These are phyloP conservation scores for Aspergillus carlsbadensis DNA, from an alignment of 495 filamentous ascomycete species.

Conservation along the genomic window DNA sequence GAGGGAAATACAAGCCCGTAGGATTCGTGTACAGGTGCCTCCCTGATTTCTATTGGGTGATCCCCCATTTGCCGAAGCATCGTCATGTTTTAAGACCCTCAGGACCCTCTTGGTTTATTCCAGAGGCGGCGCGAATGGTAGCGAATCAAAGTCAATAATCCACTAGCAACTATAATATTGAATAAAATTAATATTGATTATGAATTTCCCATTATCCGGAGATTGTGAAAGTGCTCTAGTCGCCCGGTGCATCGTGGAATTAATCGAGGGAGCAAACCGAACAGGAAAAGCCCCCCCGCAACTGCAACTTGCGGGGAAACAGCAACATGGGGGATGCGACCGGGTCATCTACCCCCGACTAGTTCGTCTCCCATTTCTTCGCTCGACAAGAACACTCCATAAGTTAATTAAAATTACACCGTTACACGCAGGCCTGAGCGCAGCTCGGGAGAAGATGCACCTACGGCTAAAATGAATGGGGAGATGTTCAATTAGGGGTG, in stretches of 20 bases:
- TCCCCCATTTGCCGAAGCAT: too few relatives aligned
- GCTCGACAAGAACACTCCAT: conserved; percentile 17
- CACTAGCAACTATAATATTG: background rate
- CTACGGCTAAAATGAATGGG: conserved; percentile 13
- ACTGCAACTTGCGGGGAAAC: conserved; percentile 11
- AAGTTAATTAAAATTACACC: conserved; percentile 20
- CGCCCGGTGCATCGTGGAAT: conserved; percentile 1
- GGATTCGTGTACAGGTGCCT: too few relatives aligned
- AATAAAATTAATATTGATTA: background rate
- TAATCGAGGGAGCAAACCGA: conserved; percentile 10
- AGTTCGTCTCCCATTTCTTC: background rate
- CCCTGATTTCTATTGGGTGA: too few relatives aligned
- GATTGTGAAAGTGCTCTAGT: background rate
- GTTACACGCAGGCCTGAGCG: background rate
- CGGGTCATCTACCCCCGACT: conserved; percentile 23
- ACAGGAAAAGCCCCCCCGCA: conserved; percentile 11
- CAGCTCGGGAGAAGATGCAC: conserved; percentile 11
- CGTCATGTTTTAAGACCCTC: background rate
- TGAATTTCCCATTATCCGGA: background rate
- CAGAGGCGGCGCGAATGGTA: background rate
- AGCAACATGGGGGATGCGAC: background rate
- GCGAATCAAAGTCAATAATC: background rate
- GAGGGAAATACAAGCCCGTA: too few relatives aligned
- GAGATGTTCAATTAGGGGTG: conserved; percentile 17
- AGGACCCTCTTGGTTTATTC: conserved; percentile 6